Conservation (phyloP, 1,284 basidiomycete genomes). For the Tylopilus sp. region DNA sequence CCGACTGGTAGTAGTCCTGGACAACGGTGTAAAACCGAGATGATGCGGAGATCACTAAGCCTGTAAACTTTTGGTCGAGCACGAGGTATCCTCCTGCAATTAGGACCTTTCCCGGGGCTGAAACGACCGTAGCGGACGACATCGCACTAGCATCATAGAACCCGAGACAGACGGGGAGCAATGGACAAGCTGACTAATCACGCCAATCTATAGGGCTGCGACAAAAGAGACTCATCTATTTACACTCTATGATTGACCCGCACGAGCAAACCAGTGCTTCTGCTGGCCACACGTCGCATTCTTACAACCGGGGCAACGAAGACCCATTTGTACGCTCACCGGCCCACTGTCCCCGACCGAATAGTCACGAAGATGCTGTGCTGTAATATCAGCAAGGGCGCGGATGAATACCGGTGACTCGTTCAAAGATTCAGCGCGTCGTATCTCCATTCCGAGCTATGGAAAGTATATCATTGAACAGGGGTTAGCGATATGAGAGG, state of each 20-base stretch:
- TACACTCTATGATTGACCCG: slow-evolving; percentile 37
- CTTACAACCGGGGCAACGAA: slow-evolving; percentile 92
- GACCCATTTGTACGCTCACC: slow-evolving; percentile 75
- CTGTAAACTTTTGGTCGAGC: slow-evolving; percentile 79
- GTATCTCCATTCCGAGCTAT: slow-evolving; percentile 87
- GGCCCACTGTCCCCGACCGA: slow-evolving; percentile 51
- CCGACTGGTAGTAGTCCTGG: slow-evolving; percentile 31
- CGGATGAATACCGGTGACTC: slow-evolving; percentile 96
- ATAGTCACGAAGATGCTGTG: slow-evolving; percentile 74
- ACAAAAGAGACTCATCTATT: no score
- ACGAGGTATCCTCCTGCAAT: slow-evolving; percentile 94
- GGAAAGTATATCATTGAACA: slow-evolving; percentile 5
- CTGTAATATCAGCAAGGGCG: slow-evolving; percentile 91
- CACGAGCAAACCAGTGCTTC: slow-evolving; percentile 83
- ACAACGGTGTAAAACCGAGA: slow-evolving; percentile 88
- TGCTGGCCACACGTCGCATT: slow-evolving; percentile 84
- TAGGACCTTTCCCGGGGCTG: slow-evolving; percentile 94
- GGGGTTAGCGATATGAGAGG: slow-evolving; percentile 3
- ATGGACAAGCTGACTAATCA: slow-evolving; percentile 33
- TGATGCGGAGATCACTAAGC: slow-evolving; percentile 85
- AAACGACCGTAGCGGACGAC: slow-evolving; percentile 62
- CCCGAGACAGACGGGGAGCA: no score
- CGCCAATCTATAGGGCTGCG: background rate
- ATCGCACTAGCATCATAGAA: slow-evolving; percentile 26
- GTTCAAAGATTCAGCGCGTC: slow-evolving; percentile 94